phyloP scores from a whole-genome alignment of 2,329 filamentous ascomycete species.

The Exophiala mesophila region DNA sequence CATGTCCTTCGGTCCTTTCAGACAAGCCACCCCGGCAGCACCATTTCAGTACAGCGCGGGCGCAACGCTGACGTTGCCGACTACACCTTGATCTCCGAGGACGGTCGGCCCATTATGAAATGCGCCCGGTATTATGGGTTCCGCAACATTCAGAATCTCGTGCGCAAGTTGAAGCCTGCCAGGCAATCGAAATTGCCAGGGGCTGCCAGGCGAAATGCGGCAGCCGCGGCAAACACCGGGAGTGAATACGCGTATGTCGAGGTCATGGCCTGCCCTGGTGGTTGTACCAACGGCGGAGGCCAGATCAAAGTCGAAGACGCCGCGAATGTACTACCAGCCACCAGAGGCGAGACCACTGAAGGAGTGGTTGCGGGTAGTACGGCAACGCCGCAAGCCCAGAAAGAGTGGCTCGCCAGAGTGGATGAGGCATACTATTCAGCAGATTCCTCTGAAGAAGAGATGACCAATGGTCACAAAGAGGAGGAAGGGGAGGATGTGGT shows the following conservation, averaged over 20 bases:
- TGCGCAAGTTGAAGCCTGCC: constrained; percentile 81
- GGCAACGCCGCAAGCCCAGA: constrained; percentile 64
- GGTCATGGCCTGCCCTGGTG: constrained; percentile 98
- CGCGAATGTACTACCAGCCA: constrained; percentile 27
- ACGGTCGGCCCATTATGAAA: constrained; percentile 61
- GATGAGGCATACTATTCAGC: constrained; percentile 88
- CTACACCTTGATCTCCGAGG: constrained; percentile 60
- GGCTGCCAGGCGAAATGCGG: constrained; percentile 49
- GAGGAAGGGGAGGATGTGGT: constrained; percentile 25
- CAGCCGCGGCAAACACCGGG: constrained; percentile 29
- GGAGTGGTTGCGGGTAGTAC: constrained; percentile 35
- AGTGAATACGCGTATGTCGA: constrained; percentile 88
- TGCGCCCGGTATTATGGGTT: constrained; percentile 95
- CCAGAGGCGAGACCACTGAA: constrained; percentile 27
- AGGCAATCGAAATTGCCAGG: constrained; percentile 75
- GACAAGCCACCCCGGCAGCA: constrained; percentile 64
- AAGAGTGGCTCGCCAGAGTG: constrained; percentile 73
- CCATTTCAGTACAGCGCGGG: constrained; percentile 66
- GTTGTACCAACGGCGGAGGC: constrained; percentile 94
- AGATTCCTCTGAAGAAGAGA: constrained; percentile 50
- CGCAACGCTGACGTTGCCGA: constrained; percentile 90
- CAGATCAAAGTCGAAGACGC: constrained; percentile 89
- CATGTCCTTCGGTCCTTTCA: constrained; percentile 76
- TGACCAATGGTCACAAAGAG: constrained; percentile 28
- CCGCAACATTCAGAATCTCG: constrained; percentile 95